A percentile compares a stretch with the other conserved stretches of the same genome.
These are phyloP conservation scores for Stemphylium beticola DNA, from an alignment of 2,329 filamentous ascomycete species.

Conservation along the genomic window DNA sequence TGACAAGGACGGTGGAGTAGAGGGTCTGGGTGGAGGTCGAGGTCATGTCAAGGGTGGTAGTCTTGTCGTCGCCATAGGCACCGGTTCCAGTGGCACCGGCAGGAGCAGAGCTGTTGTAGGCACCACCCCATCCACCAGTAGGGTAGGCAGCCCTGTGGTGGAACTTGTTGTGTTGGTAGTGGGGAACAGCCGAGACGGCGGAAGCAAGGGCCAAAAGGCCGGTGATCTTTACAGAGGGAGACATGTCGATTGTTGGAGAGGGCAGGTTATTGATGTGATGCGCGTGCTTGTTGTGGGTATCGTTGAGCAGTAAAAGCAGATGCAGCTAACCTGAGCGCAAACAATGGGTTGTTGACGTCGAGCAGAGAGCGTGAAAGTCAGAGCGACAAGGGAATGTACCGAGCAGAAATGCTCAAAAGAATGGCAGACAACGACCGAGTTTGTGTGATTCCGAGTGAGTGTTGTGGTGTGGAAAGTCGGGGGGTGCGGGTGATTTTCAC, in stretches of 20 bases:
- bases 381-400: slow-evolving; percentile 17
- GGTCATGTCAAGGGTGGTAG: slow-evolving; percentile 33
- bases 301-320: slow-evolving; percentile 11
- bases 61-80: slow-evolving; percentile 25
- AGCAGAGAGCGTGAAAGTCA: slow-evolving; percentile 14
- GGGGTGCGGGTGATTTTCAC: slow-evolving; percentile 7
- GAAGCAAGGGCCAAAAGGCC: slow-evolving; percentile 52
- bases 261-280: background rate
- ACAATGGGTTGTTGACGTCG: slow-evolving; percentile 13
- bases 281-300: slow-evolving; percentile 10
- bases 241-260: slow-evolving; percentile 38
- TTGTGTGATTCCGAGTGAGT: slow-evolving; percentile 9
- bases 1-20: slow-evolving; percentile 31
- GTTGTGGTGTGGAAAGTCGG: slow-evolving; percentile 5
- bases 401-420: slow-evolving; percentile 16
- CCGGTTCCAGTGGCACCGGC: slow-evolving; percentile 31
- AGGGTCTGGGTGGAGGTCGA: slow-evolving; percentile 36
- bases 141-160: slow-evolving; percentile 40
- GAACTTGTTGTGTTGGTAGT: slow-evolving; percentile 37
- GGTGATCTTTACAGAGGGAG: slow-evolving; percentile 47
- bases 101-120: slow-evolving; percentile 33
- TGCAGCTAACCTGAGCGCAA: slow-evolving; percentile 18
- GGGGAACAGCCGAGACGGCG: slow-evolving; percentile 49
- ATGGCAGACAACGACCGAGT: slow-evolving; percentile 12
- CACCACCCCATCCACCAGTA: slow-evolving; percentile 38